These are phyloP conservation scores for Nakazawaea sp. DNA, from an alignment of 805 yeast genomes.

Conservation along the genomic window DNA sequence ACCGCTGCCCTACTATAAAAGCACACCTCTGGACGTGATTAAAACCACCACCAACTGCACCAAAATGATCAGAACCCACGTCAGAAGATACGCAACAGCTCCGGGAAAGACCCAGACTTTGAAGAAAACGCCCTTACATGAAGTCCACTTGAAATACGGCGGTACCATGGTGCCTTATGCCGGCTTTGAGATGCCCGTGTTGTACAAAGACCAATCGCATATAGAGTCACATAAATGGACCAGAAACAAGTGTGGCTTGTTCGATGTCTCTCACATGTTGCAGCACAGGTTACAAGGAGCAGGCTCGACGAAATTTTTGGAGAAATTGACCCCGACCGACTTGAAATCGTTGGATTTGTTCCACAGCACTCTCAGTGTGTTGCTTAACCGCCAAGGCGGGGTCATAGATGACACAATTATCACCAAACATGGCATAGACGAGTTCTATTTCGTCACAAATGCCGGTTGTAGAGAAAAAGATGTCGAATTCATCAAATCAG, in stretches of 20 bases:
- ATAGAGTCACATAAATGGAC: slow-evolving; percentile 96
- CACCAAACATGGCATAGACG: slow-evolving; percentile 70
- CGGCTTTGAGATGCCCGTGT: slow-evolving; percentile 92
- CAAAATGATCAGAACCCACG: neutral
- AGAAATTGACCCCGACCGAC: slow-evolving; percentile 86
- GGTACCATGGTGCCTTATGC: slow-evolving; percentile 96
- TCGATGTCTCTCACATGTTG: slow-evolving; percentile 96
- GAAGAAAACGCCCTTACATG: slow-evolving; percentile 74
- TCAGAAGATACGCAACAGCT: slow-evolving; percentile 1
- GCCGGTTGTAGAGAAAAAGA: slow-evolving; percentile 93
- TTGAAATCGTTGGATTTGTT: slow-evolving; percentile 47
- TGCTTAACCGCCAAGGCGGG: slow-evolving; percentile 67
- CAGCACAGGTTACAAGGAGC: slow-evolving; percentile 78
- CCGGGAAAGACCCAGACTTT: no score
- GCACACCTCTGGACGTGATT: no score
- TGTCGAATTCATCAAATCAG: slow-evolving; percentile 49
- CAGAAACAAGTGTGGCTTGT: slow-evolving; percentile 77
- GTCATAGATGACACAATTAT: slow-evolving; percentile 92
- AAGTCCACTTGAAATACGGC: slow-evolving; percentile 67
- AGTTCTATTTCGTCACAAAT: slow-evolving; percentile 85
- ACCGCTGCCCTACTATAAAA: no score
- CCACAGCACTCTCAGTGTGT: slow-evolving; percentile 69
- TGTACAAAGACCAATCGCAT: slow-evolving; percentile 80
- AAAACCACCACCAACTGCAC: no score
- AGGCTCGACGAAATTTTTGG: slow-evolving; percentile 59